phyloP scores from a whole-genome alignment of 805 yeast genomes.

The Schizosaccharomyces cryophilus region DNA sequence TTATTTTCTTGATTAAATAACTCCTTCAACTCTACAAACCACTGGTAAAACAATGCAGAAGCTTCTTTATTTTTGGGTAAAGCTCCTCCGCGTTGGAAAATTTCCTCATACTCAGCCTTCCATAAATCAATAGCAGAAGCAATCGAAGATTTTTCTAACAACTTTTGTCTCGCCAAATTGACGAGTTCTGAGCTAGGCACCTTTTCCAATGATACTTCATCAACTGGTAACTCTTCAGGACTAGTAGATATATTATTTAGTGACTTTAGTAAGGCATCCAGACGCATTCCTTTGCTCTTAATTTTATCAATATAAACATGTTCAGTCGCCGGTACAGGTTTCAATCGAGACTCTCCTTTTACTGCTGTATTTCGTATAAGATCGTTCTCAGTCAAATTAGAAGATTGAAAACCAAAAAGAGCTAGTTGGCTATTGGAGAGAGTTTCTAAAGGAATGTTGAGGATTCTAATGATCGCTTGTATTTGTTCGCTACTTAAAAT shows the following conservation, averaged over 20 bases:
- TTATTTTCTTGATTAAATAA: constrained; percentile 40
- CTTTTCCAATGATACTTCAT: not conserved
- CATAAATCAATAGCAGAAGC: constrained; percentile 76
- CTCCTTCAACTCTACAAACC: constrained; percentile 60
- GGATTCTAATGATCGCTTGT: too few relatives aligned
- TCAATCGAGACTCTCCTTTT: not conserved
- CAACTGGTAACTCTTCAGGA: not conserved
- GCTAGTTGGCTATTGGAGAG: not conserved
- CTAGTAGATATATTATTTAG: not conserved
- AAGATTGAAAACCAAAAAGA: not conserved
- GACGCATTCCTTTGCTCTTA: not conserved
- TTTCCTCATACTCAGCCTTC: constrained; percentile 57
- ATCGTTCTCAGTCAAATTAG: not conserved
- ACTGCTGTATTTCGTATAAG: not conserved
- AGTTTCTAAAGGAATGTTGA: too few relatives aligned
- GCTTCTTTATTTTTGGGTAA: constrained; percentile 31
- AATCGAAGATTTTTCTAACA: constrained; percentile 51
- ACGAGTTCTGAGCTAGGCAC: not conserved
- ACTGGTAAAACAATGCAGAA: constrained; percentile 55
- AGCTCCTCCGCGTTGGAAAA: constrained; percentile 30
- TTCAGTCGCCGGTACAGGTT: not conserved
- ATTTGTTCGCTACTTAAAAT: too few relatives aligned
- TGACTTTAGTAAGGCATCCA: not conserved
- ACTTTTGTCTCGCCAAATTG: constrained; percentile 53
- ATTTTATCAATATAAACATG: not conserved